Base-by-base conservation (phyloP, 2,329 filamentous ascomycete species). In the Paecilomyces niveus region DNA sequence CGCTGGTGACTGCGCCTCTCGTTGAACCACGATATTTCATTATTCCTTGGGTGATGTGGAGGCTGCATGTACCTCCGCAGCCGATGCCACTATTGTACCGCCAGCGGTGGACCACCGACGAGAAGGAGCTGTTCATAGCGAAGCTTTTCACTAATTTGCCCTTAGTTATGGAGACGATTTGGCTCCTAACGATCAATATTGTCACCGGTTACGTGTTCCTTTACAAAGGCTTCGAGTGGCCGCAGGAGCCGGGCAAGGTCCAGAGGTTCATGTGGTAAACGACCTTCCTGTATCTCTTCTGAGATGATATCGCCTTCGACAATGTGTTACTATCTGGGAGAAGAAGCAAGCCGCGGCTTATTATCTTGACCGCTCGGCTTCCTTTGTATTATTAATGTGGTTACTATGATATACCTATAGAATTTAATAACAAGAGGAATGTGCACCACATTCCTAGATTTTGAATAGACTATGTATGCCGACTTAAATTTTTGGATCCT, bases 11-110 rank as follows among this genome's bases (percentile, higher is more conserved):
- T 0, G 92, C 94, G 0, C 92, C 94, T 0, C 82, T 99, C 0
- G 93, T 99, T 9, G 94, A 99, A 72, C 94, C 94, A 13, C 85
- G 94, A 13, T 99, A 99, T 74, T 96, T 96, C 73, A 95, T 99
- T 70, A 81, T 97, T 11, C 92, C 93, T 0, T 99, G 92, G 91
- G 83, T 97, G 8, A 86, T 97, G 67, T 97, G 92, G 90, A 83
- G 94, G 0, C 76, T 97, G 7, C 83, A 95, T 67, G 76, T 95
- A 0, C 90, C 90, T 0, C 64, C 66, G 6, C 64, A 68, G 73
- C 80, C 55, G 54, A 68, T 65, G 45, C 69, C 70, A 13, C 59
- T 67, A 2, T 60, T 62, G 22, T 69, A 70, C 58, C 68, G 69
- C 15, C 59, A 69, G 32, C 64, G 65, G 56, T 64, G 67, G 18